Conservation (phyloP, 768 basidiomycete genomes). For the Tephrocybe rancida region DNA sequence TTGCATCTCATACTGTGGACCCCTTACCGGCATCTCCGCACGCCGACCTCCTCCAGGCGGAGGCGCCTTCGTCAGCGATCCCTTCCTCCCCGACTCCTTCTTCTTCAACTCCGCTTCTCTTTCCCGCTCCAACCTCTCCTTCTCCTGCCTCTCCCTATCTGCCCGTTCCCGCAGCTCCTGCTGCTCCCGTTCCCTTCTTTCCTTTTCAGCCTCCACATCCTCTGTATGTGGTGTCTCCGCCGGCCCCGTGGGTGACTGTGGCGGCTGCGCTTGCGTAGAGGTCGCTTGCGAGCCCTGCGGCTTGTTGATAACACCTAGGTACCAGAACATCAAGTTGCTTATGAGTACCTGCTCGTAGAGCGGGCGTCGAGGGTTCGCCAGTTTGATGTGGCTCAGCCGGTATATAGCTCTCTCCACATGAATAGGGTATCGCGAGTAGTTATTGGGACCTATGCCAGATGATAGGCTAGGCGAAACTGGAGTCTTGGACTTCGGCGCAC, state of each 20-base stretch:
- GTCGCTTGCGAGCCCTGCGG: slow-evolving; percentile 56
- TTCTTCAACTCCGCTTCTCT: slow-evolving; percentile 59
- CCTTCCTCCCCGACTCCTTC: slow-evolving; percentile 51
- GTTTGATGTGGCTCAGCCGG: slow-evolving; percentile 95
- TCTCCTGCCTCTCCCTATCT: slow-evolving; percentile 43
- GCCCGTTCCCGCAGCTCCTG: slow-evolving; percentile 44
- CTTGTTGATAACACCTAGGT: slow-evolving; percentile 96
- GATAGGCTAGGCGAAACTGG: slow-evolving; percentile 62
- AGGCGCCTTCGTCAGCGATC: slow-evolving; percentile 69
- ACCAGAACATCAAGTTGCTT: slow-evolving; percentile 99
- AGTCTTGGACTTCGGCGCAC: slow-evolving; percentile 77
- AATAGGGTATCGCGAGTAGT: slow-evolving; percentile 88
- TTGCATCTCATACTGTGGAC: slow-evolving; percentile 94
- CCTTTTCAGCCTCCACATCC: slow-evolving; percentile 41
- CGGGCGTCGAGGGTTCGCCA: slow-evolving; percentile 95
- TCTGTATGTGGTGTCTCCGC: slow-evolving; percentile 31
- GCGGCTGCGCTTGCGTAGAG: slow-evolving; percentile 28
- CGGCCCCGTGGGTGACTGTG: slow-evolving; percentile 27
- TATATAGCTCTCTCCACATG: slow-evolving; percentile 99
- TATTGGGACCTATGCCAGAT: slow-evolving; percentile 42
- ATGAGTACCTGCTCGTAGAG: slow-evolving; percentile 96
- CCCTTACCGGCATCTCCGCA: slow-evolving; percentile 85
- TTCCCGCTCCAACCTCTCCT: slow-evolving; percentile 44
- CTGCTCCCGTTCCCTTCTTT: slow-evolving; percentile 35
- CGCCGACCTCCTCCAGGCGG: slow-evolving; percentile 54